Conservation (phyloP, 2,329 filamentous ascomycete genomes). For the Harringtonia aguacate region DNA sequence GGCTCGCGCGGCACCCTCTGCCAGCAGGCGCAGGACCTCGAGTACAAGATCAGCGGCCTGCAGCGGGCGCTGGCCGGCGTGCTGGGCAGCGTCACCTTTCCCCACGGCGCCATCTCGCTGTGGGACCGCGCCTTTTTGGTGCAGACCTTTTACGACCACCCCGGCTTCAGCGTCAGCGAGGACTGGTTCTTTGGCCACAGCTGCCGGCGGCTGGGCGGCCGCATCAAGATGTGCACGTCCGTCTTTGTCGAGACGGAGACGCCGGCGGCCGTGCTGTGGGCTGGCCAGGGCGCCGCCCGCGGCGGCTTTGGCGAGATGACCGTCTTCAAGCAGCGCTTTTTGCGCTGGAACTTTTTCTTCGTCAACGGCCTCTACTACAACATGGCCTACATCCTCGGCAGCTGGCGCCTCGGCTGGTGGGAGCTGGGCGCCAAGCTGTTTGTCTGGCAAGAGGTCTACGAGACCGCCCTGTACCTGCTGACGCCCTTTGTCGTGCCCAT, state of each 20-base stretch:
- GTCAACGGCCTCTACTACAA: conserved; percentile 7
- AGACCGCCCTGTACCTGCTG: conserved; percentile 4
- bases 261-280: conserved; percentile 1
- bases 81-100: conserved; percentile 4
- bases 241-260: conserved; percentile 7
- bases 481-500: conserved; percentile 6
- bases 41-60: conserved; percentile 6
- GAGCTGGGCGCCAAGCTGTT: conserved; percentile 6
- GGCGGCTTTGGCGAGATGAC: conserved; percentile 7
- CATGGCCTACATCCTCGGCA: conserved; percentile 3
- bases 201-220: conserved; percentile 5
- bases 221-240: conserved; percentile 6
- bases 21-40: conserved; percentile 7
- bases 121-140: conserved; percentile 4
- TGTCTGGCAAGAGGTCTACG: conserved; percentile 6
- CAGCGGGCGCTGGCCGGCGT: conserved; percentile 4
- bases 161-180: conserved; percentile 6
- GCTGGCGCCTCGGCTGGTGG: conserved; percentile 5
- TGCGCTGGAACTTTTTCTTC: conserved; percentile 6
- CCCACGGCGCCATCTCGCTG: conserved; percentile 6
- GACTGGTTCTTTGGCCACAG: conserved; percentile 8
- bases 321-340: conserved; percentile 5
- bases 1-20: background rate
- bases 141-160: conserved; percentile 3
- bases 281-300: background rate